Conservation (phyloP, 176 grass and related monocot species). For the Typha latifolia region DNA sequence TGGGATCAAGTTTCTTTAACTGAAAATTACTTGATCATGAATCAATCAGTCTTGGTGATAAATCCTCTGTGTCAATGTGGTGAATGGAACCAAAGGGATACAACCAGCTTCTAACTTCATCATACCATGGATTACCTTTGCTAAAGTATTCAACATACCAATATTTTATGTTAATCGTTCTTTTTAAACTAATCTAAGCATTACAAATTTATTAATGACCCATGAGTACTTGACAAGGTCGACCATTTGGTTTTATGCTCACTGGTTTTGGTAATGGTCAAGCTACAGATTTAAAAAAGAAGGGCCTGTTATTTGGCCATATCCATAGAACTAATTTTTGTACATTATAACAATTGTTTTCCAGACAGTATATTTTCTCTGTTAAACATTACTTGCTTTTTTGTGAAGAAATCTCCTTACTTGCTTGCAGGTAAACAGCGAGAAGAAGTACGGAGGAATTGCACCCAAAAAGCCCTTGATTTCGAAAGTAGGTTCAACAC, state of each 20-base stretch:
- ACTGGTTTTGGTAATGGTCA: no score
- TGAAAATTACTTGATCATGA: no score
- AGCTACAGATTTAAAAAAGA: no score
- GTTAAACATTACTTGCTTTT: no score
- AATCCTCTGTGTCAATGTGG: background rate
- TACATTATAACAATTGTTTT: no score
- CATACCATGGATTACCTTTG: background rate
- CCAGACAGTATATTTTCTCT: no score
- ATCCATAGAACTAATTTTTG: no score
- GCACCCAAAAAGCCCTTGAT: constrained; percentile 87
- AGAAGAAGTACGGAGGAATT: constrained; percentile 87
- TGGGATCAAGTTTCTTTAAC: no score
- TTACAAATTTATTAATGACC: background rate
- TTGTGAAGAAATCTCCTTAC: background rate
- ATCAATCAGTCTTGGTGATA: no score
- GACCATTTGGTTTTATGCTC: background rate
- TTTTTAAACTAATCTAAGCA: background rate
- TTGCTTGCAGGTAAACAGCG: constrained; percentile 23
- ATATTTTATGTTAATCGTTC: background rate
- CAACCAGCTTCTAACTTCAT: background rate
- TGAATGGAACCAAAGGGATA: background rate
- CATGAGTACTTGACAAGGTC: background rate
- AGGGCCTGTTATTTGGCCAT: no score
- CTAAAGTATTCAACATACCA: background rate
- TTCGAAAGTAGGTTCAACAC: constrained; percentile 42